These are phyloP conservation scores for Colletotrichum higginsianum DNA, from an alignment of 2,329 filamentous ascomycete species.

Conservation along the genomic window DNA sequence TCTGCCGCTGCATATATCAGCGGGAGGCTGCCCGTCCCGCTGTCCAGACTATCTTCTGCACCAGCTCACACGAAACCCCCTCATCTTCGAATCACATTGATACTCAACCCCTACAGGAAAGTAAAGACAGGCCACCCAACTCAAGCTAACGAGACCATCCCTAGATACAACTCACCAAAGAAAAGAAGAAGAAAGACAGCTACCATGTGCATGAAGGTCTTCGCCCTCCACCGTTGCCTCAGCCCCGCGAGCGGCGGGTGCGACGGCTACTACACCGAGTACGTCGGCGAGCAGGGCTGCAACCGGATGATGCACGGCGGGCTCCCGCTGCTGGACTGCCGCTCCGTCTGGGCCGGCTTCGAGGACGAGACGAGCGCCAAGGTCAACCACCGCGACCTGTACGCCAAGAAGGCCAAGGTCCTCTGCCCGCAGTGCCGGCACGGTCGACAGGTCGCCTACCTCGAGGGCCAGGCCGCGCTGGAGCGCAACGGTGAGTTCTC, in stretches of 20 bases:
- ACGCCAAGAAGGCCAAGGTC: neutral
- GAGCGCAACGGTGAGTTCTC: conserved; percentile 21
- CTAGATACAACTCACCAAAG: neutral
- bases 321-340: conserved; percentile 17
- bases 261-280: conserved; percentile 34
- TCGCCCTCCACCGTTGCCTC: conserved; percentile 33
- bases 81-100: neutral
- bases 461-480: conserved; percentile 7
- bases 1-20: neutral
- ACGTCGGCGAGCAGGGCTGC: conserved; percentile 17
- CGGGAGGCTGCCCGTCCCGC: neutral
- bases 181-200: too few relatives aligned
- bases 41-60: neutral
- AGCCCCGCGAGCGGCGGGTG: conserved; percentile 15
- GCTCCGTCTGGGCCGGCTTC: conserved; percentile 34
- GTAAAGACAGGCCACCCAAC: neutral
- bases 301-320: conserved; percentile 11
- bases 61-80: neutral
- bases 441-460: neutral
- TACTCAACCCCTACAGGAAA: too few relatives aligned
- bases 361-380: conserved; percentile 15
- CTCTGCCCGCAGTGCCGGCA: conserved; percentile 16
- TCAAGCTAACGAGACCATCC: neutral
- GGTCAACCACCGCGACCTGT: conserved; percentile 21
- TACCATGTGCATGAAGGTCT: conserved; percentile 35